Percentiles rank a stretch among this genome's conserved stretches.
Evolutionary conservation across 176 grass and related monocot genomes (phyloP).

Genomic region (Pontederia paniculata): DNA sequence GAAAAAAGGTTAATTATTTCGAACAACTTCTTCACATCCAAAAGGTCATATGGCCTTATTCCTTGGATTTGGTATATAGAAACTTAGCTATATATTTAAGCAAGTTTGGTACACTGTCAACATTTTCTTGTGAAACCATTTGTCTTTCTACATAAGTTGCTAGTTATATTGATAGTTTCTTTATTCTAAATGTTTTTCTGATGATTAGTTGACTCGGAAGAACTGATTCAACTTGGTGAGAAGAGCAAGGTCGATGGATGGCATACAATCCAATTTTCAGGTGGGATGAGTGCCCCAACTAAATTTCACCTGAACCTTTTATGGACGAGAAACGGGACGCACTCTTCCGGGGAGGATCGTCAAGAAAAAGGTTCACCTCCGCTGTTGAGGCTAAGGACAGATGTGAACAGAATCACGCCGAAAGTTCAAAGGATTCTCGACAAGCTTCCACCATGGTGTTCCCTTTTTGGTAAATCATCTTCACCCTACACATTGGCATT

Average conservation of each 20-base stretch:
- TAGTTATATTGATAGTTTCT: neutral
- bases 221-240: conserved; percentile 36
- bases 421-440: conserved; percentile 37
- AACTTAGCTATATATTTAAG: too few relatives aligned
- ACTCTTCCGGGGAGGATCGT: conserved; percentile 5
- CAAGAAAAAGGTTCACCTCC: conserved; percentile 16
- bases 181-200: neutral
- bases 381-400: conserved; percentile 68
- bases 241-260: conserved; percentile 62
- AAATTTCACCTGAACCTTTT: conserved; percentile 61
- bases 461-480: conserved; percentile 73
- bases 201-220: conserved; percentile 38
- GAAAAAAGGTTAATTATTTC: too few relatives aligned
- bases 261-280: conserved; percentile 88
- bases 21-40: too few relatives aligned
- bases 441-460: conserved; percentile 76
- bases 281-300: conserved; percentile 64
- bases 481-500: conserved; percentile 65
- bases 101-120: too few relatives aligned
- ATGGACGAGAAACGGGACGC: conserved; percentile 33
- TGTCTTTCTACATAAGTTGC: neutral
- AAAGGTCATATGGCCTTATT: too few relatives aligned
- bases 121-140: neutral
- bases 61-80: too few relatives aligned
- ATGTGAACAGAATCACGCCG: conserved; percentile 56